These are phyloP conservation scores for Mollisiaceae sp. DNA, from an alignment of 2,329 filamentous ascomycete species.

Conservation along the genomic window DNA sequence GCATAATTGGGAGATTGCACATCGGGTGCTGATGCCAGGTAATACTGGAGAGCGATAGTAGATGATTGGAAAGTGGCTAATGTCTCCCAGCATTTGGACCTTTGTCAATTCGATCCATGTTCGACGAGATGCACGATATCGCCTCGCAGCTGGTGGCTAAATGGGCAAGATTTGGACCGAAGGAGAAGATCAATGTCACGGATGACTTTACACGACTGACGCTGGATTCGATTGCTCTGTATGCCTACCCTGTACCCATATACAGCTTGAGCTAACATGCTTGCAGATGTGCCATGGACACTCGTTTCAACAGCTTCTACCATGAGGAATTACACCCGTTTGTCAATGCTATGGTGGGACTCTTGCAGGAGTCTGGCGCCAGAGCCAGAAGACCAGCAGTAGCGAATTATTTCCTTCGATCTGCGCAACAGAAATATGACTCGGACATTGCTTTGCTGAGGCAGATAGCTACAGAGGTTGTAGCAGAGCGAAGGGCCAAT, in stretches of 20 bases:
- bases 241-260: slow-evolving; percentile 40
- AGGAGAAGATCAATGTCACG: slow-evolving; percentile 60
- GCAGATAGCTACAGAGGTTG: slow-evolving; percentile 60
- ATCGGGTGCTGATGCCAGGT: slow-evolving; percentile 65
- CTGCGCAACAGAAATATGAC: slow-evolving; percentile 51
- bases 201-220: slow-evolving; percentile 75
- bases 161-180: slow-evolving; percentile 65
- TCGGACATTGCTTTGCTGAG: slow-evolving; percentile 60
- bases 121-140: slow-evolving; percentile 71
- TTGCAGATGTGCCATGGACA: slow-evolving; percentile 46
- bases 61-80: neutral
- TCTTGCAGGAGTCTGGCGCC: slow-evolving; percentile 61
- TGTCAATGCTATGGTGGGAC: slow-evolving; percentile 68
- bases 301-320: slow-evolving; percentile 77
- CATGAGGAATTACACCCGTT: slow-evolving; percentile 72
- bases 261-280: neutral
- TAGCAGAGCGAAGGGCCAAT: slow-evolving; percentile 61
- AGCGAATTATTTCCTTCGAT: slow-evolving; percentile 54
- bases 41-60: neutral
- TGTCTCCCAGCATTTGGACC: slow-evolving; percentile 63
- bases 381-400: slow-evolving; percentile 54
- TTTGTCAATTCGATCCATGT: slow-evolving; percentile 70
- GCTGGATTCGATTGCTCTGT: slow-evolving; percentile 71
- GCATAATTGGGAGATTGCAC: slow-evolving; percentile 70
- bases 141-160: slow-evolving; percentile 69